Evolutionary conservation across 192 early-diverging fungal genomes (phyloP), one percentile per base, ranked within the genome.

Genomic region (Linnemannia zychae): DNA sequence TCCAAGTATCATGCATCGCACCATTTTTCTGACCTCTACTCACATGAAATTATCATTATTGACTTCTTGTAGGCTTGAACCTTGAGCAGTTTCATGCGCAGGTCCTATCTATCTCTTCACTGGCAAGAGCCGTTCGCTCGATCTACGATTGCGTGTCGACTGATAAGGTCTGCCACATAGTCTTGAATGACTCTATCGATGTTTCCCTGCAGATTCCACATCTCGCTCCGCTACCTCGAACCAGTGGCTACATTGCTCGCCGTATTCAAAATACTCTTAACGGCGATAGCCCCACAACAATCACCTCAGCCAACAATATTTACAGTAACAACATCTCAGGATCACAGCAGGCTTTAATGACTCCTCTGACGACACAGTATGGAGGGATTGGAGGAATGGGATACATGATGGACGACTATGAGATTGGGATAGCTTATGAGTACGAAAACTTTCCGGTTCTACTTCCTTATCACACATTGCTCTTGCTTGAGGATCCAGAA

Each of bases 381-480:
- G 73, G 88, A 46, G 78, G 77, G 2, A 34, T 77, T 34, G 71
- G 75, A 22, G 75, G 81, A 28, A 53, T 85, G 47, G 83, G 83
- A 13, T 74, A 75, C 24, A 79, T 79, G 46, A 85, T 85, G 78
- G 83, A 85, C 31, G 83, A 85, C 37, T 85, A 75, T 53, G 83
- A 85, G 38, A 70, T 79, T 17, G 83, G 83, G 20, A 72, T 71
- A 3, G 91, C 88, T 3, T 90, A 94, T 74, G 92, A 94, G 79
- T 92, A 94, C 72, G 88, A 93, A 71, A 87, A 90, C 18, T 95
- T 92, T 69, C 95, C 96, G 18, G 90, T 92, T 17, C 90, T 99
- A 28, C 92, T 96, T 72, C 97, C 98, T 0, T 97, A 97, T 81
- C 95, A 98, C 53, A 95, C 97, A 0, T 77, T 99, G 7, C 77